Evolutionary conservation across 2,329 filamentous ascomycete genomes (phyloP).

Genomic region (Talaromyces amestolkiae): DNA sequence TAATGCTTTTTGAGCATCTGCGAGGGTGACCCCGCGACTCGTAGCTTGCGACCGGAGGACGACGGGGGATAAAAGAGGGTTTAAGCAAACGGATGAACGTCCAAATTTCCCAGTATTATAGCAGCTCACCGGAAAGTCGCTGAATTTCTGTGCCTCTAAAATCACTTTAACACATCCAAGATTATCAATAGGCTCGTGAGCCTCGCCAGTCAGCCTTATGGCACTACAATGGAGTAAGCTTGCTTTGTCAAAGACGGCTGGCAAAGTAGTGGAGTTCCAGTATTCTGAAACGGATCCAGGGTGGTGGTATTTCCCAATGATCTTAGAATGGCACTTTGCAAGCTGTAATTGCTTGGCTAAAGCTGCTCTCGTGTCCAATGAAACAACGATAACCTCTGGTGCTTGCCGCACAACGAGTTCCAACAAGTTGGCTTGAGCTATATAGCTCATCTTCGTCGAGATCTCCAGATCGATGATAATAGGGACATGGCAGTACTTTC

Average conservation of each 20-base stretch:
- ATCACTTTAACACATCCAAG: conserved; percentile 41
- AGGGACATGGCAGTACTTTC: conserved; percentile 17
- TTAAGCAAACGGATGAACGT: conserved; percentile 64
- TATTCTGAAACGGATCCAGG: conserved; percentile 2
- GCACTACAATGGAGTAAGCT: conserved; percentile 5
- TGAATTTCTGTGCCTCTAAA: conserved; percentile 59
- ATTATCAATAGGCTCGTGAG: not conserved
- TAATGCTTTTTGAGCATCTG: conserved; percentile 63
- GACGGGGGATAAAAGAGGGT: conserved; percentile 63
- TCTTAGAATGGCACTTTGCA: conserved; percentile 8
- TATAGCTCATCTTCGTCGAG: not conserved
- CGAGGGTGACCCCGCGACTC: conserved; percentile 55
- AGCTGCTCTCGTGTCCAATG: conserved; percentile 1
- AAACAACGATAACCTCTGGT: conserved; percentile 14
- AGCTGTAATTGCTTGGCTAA: conserved; percentile 4
- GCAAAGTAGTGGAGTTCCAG: conserved; percentile 6
- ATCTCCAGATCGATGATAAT: conserved; percentile 13
- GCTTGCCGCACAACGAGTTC: conserved; percentile 15
- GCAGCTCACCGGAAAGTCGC: conserved; percentile 56
- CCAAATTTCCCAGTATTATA: conserved; percentile 66
- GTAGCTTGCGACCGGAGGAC: conserved; percentile 49
- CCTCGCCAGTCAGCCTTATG: conserved; percentile 14
- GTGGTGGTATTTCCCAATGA: conserved; percentile 15
- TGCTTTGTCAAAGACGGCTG: conserved; percentile 9
- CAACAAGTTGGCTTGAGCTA: conserved; percentile 5